phyloP scores from a whole-genome alignment of 192 early-diverging fungal species.

The Entrophospora sp. region DNA sequence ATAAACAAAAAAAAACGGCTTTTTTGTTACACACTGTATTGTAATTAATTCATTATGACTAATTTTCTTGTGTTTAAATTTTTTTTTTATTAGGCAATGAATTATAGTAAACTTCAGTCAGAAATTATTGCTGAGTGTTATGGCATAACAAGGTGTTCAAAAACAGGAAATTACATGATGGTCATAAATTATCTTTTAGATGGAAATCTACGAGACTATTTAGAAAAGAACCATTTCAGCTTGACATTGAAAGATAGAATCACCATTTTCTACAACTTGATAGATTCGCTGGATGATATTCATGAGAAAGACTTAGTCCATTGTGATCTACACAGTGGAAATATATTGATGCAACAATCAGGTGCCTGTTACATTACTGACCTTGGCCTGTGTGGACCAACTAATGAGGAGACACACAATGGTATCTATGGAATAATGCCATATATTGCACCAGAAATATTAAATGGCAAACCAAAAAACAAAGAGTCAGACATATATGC shows the following conservation, averaged over 20 bases:
- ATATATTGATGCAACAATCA: background rate
- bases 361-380: conserved; percentile 13
- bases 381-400: conserved; percentile 26
- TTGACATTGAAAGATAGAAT: conserved; percentile 22
- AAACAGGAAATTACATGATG: conserved; percentile 10
- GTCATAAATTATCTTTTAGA: conserved; percentile 28
- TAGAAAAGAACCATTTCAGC: conserved; percentile 24
- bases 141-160: background rate
- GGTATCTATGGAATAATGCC: conserved; percentile 28
- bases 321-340: background rate
- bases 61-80: background rate
- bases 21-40: too few species aligned
- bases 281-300: background rate
- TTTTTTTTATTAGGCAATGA: background rate
- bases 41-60: too few species aligned
- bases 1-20: too few species aligned
- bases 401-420: conserved; percentile 20
- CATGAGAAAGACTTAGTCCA: background rate
- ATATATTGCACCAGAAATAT: conserved; percentile 30
- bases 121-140: background rate
- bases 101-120: background rate
- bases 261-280: background rate
- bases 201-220: conserved; percentile 27
- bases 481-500: conserved; percentile 31
- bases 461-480: conserved; percentile 22